These are phyloP conservation scores for Microbotryum intermedium DNA, from an alignment of 1,284 basidiomycete species.

Conservation along the genomic window DNA sequence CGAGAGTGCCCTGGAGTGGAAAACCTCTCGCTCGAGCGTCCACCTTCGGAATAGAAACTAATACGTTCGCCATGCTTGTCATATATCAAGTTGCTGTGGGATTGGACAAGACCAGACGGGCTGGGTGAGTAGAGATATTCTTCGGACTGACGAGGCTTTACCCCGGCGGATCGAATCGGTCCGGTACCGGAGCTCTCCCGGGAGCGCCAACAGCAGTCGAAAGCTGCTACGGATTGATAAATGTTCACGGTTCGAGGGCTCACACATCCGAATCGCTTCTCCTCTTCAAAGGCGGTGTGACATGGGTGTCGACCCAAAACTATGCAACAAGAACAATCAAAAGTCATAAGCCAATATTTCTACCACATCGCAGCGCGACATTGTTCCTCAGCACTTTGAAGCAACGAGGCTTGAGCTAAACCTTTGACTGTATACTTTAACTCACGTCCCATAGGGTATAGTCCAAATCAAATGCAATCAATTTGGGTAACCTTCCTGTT, in stretches of 20 bases:
- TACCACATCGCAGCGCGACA: slow-evolving; percentile 8
- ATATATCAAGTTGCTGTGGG: slow-evolving; percentile 51
- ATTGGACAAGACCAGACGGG: too few relatives aligned
- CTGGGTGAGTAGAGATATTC: too few relatives aligned
- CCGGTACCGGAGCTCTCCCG: too few relatives aligned
- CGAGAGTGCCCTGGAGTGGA: neutral
- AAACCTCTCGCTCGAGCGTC: neutral
- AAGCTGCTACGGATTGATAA: too few relatives aligned
- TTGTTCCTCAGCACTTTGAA: slow-evolving; percentile 1
- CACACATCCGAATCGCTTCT: slow-evolving; percentile 40
- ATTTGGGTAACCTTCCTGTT: slow-evolving; percentile 47
- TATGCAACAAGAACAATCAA: neutral
- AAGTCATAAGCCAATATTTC: neutral
- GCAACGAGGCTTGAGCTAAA: neutral
- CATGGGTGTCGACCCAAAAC: slow-evolving; percentile 34
- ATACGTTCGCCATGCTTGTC: slow-evolving; percentile 52
- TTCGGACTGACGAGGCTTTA: too few relatives aligned
- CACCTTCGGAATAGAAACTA: slow-evolving; percentile 43
- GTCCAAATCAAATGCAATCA: slow-evolving; percentile 78
- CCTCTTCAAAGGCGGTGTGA: slow-evolving; percentile 54
- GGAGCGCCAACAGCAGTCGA: too few relatives aligned
- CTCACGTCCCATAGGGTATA: slow-evolving; percentile 61
- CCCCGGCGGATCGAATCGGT: too few relatives aligned
- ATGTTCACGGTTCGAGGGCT: too few relatives aligned
- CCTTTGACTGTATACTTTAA: too few relatives aligned